phyloP scores from a whole-genome alignment of 169 alveolate genomes.

The Cryptosporidium sp. region DNA sequence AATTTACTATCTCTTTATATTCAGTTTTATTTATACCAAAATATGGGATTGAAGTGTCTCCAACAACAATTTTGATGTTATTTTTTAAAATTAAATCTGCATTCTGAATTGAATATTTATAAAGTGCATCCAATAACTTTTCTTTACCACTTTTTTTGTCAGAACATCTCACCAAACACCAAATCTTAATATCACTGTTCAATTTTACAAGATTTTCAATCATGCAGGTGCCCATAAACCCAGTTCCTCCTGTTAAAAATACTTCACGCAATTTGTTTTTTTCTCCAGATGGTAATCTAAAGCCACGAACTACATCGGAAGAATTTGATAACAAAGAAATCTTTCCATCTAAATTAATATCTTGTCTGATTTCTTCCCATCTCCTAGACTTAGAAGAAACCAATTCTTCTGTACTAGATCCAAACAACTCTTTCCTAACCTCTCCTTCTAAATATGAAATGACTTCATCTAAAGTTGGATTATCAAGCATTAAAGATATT shows the following conservation, averaged over 20 bases:
- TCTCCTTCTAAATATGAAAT: constrained; percentile 26
- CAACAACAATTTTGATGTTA: constrained; percentile 28
- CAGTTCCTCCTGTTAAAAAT: constrained; percentile 76
- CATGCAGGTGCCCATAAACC: constrained; percentile 73
- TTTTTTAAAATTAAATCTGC: constrained; percentile 30
- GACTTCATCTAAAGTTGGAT: constrained; percentile 75
- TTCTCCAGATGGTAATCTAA: constrained; percentile 64
- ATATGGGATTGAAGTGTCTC: constrained; percentile 53
- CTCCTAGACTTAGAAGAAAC: constrained; percentile 38
- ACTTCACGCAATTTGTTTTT: constrained; percentile 11
- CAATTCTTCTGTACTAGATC: constrained; percentile 1
- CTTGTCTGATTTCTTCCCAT: constrained; percentile 61
- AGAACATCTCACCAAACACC: constrained; percentile 62
- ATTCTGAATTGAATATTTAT: constrained; percentile 21
- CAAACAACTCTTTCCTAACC: constrained; percentile 34
- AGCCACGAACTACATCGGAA: background rate
- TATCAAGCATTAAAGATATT: constrained; percentile 78
- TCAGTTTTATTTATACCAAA: constrained; percentile 15
- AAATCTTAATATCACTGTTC: constrained; percentile 27
- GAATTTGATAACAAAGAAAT: background rate
- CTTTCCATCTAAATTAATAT: constrained; percentile 7
- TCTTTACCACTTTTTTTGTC: constrained; percentile 18
- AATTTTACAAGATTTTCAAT: constrained; percentile 43
- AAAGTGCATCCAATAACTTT: constrained; percentile 28
- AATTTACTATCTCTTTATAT: constrained; percentile 33